Conservation (phyloP, 805 yeast genomes). For the Suhomyces sp. region DNA sequence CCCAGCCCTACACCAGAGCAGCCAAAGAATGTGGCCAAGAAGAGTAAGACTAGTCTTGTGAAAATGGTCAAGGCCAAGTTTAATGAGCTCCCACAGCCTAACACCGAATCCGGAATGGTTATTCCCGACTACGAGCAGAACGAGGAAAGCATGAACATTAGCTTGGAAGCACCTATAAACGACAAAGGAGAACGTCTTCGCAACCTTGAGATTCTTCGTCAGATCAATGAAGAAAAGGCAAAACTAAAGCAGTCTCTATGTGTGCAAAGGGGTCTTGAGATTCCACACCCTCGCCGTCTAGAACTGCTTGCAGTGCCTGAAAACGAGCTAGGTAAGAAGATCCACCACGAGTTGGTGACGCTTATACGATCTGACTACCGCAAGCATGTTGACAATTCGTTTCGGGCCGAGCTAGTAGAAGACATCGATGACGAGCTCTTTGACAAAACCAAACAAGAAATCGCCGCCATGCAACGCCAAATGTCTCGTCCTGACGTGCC, state of each 20-base stretch:
- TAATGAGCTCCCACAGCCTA: conserved; percentile 37
- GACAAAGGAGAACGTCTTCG: conserved; percentile 26
- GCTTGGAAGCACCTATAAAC: not conserved
- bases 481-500: not conserved
- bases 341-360: conserved; percentile 29
- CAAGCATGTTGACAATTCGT: conserved; percentile 22
- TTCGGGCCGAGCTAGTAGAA: conserved; percentile 16
- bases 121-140: conserved; percentile 30
- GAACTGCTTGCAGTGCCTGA: not conserved
- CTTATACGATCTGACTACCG: conserved; percentile 44
- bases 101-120: conserved; percentile 29
- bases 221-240: conserved; percentile 26
- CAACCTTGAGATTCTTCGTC: conserved; percentile 19
- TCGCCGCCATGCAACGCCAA: conserved; percentile 4
- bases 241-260: conserved; percentile 44
- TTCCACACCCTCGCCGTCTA: conserved; percentile 32
- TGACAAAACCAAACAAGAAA: conserved; percentile 15
- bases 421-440: conserved; percentile 30
- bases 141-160: conserved; percentile 12
- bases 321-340: conserved; percentile 13
- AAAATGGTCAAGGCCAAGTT: conserved; percentile 10
- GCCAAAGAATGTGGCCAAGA: not conserved
- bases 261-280: conserved; percentile 42
- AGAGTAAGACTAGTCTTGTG: conserved; percentile 5
- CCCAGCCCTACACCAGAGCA: not conserved